phyloP scores from a whole-genome alignment of 2,329 filamentous ascomycete species.

The Fusarium siculi region DNA sequence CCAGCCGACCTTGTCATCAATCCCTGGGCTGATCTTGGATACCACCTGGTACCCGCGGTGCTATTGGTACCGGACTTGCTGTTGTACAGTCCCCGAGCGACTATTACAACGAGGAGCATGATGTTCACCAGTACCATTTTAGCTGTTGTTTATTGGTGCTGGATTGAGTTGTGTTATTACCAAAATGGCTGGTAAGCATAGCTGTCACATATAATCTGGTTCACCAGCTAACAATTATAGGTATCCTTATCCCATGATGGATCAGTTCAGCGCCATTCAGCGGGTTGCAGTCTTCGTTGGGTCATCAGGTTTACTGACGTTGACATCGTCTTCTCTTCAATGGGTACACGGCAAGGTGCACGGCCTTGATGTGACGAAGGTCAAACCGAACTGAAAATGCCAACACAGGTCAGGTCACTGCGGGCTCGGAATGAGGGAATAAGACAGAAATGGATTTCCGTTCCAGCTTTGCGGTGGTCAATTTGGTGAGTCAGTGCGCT shows the following conservation, averaged over 20 bases:
- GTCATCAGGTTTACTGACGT: not conserved
- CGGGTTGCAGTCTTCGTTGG: conserved; percentile 6
- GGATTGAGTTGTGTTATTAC: conserved; percentile 13
- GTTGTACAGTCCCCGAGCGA: not conserved
- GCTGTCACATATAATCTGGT: rapidly evolving
- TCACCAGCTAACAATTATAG: not conserved
- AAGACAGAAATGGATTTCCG: not conserved
- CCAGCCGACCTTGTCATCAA: conserved; percentile 10
- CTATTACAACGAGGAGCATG: not conserved
- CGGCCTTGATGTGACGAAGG: not conserved
- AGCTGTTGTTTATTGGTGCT: conserved; percentile 7
- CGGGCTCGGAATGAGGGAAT: too few relatives aligned
- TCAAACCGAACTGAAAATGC: not conserved
- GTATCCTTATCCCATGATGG: conserved; percentile 20
- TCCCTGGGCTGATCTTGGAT: conserved; percentile 4
- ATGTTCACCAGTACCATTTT: conserved; percentile 1
- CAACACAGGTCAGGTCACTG: not conserved
- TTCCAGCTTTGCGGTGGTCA: not conserved
- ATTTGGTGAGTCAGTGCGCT: rapidly evolving
- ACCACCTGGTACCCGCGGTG: not conserved
- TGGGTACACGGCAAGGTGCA: not conserved
- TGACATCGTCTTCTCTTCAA: not conserved
- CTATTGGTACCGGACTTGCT: not conserved
- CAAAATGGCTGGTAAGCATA: conserved; percentile 10
- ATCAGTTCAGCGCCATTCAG: not conserved